Percentiles rank a stretch among this genome's conserved stretches.
phyloP scores from a whole-genome alignment of 352 stramenopile species.

The Globisporangium megalacanthum region DNA sequence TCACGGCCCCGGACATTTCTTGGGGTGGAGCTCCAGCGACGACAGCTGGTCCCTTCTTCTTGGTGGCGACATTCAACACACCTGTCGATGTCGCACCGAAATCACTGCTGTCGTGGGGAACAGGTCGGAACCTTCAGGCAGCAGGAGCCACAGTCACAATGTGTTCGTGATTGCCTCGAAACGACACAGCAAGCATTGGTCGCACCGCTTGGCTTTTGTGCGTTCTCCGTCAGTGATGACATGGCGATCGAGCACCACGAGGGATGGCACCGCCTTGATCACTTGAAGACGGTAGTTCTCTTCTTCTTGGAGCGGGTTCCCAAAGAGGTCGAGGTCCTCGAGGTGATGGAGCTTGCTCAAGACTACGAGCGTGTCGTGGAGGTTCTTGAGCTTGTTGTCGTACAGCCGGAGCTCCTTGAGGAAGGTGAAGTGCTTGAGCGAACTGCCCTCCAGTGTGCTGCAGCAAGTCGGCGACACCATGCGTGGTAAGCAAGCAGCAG shows the following conservation, averaged over 20 bases:
- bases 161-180: too few relatives aligned
- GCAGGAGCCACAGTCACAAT: background rate
- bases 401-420: constrained; percentile 73
- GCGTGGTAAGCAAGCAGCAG: background rate
- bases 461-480: background rate
- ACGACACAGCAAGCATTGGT: background rate
- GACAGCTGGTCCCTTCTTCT: constrained; percentile 16
- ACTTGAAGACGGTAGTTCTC: constrained; percentile 83
- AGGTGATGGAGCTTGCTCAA: constrained; percentile 59
- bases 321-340: constrained; percentile 75
- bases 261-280: constrained; percentile 63
- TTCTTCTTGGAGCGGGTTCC: constrained; percentile 76
- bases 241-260: constrained; percentile 76
- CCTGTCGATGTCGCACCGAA: background rate
- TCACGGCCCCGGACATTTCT: constrained; percentile 57
- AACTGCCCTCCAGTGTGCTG: constrained; percentile 42
- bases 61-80: background rate
- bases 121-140: constrained; percentile 1
- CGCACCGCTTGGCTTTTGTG: constrained; percentile 27
- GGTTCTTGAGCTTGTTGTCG: constrained; percentile 76
- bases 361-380: constrained; percentile 43
- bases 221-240: constrained; percentile 73
- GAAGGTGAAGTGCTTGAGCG: constrained; percentile 67
- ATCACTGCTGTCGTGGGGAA: background rate
- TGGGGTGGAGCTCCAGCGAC: constrained; percentile 32